Evolutionary conservation across 345 rosid genomes (phyloP).

Genomic region (Pelargonium nanum): DNA sequence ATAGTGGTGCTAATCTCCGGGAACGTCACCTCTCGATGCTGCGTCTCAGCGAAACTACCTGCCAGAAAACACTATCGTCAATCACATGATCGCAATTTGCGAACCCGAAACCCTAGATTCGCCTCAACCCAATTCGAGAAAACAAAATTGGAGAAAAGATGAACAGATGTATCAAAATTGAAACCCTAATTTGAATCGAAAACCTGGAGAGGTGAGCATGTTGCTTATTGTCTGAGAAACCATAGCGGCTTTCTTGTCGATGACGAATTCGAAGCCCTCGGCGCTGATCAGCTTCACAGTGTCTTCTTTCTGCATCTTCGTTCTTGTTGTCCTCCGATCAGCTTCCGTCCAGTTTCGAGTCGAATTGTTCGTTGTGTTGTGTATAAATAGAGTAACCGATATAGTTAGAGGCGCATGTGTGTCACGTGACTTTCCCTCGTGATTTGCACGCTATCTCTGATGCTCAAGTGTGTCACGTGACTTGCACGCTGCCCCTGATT

Average conservation of each 20-base stretch:
- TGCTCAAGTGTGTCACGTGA: too few relatives aligned
- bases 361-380: too few relatives aligned
- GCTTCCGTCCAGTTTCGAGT: too few relatives aligned
- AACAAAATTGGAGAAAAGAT: background rate
- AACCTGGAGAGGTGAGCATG: conserved; percentile 89
- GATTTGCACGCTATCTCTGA: too few relatives aligned
- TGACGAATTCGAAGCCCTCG: conserved; percentile 71
- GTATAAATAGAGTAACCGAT: too few relatives aligned
- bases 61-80: background rate
- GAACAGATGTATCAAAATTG: background rate
- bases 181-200: conserved; percentile 1
- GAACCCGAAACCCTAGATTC: background rate
- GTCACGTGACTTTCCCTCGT: too few relatives aligned
- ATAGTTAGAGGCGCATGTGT: too few relatives aligned
- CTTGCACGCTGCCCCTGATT: too few relatives aligned
- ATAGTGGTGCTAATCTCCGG: conserved; percentile 75
- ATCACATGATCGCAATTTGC: background rate
- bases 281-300: conserved; percentile 72
- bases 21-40: conserved; percentile 72
- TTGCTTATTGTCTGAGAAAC: conserved; percentile 83
- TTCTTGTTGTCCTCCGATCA: background rate
- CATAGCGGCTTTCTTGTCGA: conserved; percentile 78
- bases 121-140: background rate
- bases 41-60: conserved; percentile 65
- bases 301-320: conserved; percentile 46